These are phyloP conservation scores for Zoysia pacifica DNA, from an alignment of 176 grass and related monocot species.

Conservation along the genomic window DNA sequence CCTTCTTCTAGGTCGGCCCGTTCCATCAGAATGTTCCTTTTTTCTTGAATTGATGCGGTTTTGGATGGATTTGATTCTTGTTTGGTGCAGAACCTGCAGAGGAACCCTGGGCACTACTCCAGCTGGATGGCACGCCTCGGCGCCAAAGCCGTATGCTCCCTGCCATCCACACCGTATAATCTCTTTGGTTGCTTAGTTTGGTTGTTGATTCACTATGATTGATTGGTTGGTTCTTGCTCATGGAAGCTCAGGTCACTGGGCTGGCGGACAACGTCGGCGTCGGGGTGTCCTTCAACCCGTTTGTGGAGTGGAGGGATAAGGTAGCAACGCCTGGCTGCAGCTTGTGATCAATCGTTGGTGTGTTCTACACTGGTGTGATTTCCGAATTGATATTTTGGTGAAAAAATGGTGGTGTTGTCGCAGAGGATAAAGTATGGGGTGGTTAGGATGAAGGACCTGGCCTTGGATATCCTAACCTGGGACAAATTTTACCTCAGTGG, in stretches of 20 bases:
- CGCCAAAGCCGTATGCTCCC: slow-evolving; percentile 36
- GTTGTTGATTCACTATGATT: not conserved
- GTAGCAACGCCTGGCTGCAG: slow-evolving; percentile 24
- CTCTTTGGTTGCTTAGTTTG: slow-evolving; percentile 7
- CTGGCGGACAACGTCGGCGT: slow-evolving; percentile 62
- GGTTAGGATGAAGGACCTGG: slow-evolving; percentile 79
- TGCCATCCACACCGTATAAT: not conserved
- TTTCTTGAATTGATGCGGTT: slow-evolving; percentile 6
- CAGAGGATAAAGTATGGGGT: slow-evolving; percentile 94
- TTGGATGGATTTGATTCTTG: slow-evolving; percentile 4
- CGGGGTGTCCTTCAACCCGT: slow-evolving; percentile 89
- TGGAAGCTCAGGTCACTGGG: slow-evolving; percentile 58
- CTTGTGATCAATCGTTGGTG: not conserved
- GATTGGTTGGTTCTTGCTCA: not conserved
- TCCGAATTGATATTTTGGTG: not conserved
- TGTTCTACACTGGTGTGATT: not conserved
- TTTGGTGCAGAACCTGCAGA: slow-evolving; percentile 64
- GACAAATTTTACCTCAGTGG: slow-evolving; percentile 88
- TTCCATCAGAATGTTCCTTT: not conserved
- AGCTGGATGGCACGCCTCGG: slow-evolving; percentile 62
- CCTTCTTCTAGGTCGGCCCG: not conserved
- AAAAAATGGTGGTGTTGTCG: slow-evolving; percentile 2
- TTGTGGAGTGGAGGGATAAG: slow-evolving; percentile 84
- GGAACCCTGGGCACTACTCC: slow-evolving; percentile 78
- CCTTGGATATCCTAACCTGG: slow-evolving; percentile 81